Conservation (phyloP, 2,329 filamentous ascomycete genomes). For the Huntiella savannae region DNA sequence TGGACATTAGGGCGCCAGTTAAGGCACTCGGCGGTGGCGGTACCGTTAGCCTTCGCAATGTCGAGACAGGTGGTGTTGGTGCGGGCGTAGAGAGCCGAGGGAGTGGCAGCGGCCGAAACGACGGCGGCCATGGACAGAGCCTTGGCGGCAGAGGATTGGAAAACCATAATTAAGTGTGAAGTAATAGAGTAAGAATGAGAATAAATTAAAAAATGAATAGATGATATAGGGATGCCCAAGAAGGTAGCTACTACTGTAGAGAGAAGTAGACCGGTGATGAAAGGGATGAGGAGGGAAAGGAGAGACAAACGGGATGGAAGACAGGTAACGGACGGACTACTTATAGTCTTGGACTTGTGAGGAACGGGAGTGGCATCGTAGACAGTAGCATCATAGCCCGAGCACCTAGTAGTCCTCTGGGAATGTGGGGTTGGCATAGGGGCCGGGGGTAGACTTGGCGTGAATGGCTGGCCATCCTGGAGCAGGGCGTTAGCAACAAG, state of each 20-base stretch:
- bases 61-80: conserved; percentile 2
- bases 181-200: not conserved
- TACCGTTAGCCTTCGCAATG: conserved; percentile 7
- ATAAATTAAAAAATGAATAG: not conserved
- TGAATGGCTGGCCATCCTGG: not conserved
- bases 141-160: conserved; percentile 3
- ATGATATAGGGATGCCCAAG: not conserved
- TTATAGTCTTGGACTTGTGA: not conserved
- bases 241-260: not conserved
- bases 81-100: not conserved
- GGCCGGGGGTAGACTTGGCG: not conserved
- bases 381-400: no score
- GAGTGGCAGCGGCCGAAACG: not conserved
- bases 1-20: conserved; percentile 20
- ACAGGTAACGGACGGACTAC: not conserved
- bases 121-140: conserved; percentile 5
- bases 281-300: conserved; percentile 1
- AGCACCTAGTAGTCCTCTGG: no score
- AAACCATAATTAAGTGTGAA: conserved; percentile 4
- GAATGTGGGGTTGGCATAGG: not conserved
- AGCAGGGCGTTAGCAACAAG: no score
- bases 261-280: not conserved
- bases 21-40: conserved; percentile 8
- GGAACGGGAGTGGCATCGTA: no score
- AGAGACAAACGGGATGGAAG: not conserved